Evolutionary conservation across 257 asterid species (phyloP).

Genomic region (Handroanthus guayacan): DNA sequence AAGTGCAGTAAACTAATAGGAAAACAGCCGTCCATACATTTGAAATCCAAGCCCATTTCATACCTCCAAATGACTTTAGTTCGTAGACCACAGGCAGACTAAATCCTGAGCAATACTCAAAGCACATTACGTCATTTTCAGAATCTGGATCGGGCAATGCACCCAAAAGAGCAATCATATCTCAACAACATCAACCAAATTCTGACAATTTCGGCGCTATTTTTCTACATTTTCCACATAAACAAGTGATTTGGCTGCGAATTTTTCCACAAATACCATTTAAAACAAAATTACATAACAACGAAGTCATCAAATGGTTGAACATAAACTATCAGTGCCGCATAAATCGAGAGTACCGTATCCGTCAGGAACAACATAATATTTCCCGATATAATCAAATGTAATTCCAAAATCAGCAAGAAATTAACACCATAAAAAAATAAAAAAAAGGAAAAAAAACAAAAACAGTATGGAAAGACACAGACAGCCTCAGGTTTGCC

Average conservation of each 20-base stretch:
- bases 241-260: background rate
- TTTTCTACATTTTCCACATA: constrained; percentile 1
- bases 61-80: background rate
- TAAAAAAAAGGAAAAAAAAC: background rate
- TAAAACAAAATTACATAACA: background rate
- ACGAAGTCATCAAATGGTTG: background rate
- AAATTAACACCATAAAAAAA: too few species aligned
- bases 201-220: background rate
- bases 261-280: background rate
- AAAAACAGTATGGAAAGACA: background rate
- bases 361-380: background rate
- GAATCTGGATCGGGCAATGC: background rate
- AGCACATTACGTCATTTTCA: background rate
- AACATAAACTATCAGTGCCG: background rate
- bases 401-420: background rate
- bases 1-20: background rate
- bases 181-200: background rate
- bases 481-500: constrained; percentile 91
- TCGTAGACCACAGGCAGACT: background rate
- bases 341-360: background rate
- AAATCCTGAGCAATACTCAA: background rate
- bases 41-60: background rate
- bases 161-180: background rate
- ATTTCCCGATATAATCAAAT: background rate
- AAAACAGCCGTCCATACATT: background rate